Evolutionary conservation across 164 flowering plant genomes (phyloP).

Genomic region (Annona cherimola): DNA sequence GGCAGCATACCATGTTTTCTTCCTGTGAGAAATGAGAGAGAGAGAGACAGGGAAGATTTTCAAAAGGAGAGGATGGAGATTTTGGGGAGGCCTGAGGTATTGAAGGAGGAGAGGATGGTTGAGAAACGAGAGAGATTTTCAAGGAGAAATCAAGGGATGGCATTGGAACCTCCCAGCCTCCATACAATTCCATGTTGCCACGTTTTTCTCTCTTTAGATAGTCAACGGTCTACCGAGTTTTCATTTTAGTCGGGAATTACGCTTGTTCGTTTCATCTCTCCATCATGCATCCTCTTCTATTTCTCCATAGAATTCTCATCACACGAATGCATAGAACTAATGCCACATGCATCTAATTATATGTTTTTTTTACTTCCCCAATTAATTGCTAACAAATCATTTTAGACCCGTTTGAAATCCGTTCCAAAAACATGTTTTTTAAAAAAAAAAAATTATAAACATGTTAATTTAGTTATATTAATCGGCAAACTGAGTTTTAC

Average conservation of each 20-base stretch:
- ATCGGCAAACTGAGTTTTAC: no score
- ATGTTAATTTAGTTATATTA: no score
- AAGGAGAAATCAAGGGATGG: neutral
- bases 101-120: neutral
- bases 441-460: no score
- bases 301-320: no score
- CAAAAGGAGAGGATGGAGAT: neutral
- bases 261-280: neutral
- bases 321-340: no score
- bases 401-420: no score
- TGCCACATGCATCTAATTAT: no score
- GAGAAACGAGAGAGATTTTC: neutral
- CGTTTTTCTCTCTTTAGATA: neutral
- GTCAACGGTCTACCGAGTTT: neutral
- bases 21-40: slow-evolving; percentile 5
- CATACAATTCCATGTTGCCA: slow-evolving; percentile 7
- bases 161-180: neutral
- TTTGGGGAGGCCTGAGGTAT: slow-evolving; percentile 3
- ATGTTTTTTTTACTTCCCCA: no score
- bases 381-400: no score
- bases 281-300: no score
- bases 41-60: neutral
- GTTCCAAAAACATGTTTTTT: no score
- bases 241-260: neutral
- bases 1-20: slow-evolving; percentile 7